phyloP scores from a whole-genome alignment of 75 land plant genomes.

The Gnetum montanum region DNA sequence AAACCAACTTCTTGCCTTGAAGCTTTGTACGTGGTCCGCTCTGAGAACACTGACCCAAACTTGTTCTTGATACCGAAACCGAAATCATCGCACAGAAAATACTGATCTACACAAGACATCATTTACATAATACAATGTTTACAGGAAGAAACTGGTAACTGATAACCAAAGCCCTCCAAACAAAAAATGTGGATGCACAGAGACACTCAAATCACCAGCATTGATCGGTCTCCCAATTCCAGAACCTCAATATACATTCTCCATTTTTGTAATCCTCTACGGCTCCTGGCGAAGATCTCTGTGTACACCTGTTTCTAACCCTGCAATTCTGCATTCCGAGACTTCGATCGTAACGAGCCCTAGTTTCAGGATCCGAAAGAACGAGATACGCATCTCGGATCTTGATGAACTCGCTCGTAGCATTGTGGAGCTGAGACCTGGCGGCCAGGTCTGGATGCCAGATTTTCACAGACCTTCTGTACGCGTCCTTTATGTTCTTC shows the following conservation, averaged over 20 bases:
- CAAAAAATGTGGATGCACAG: too few relatives aligned
- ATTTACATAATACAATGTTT: too few relatives aligned
- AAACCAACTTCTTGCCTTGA: too few relatives aligned
- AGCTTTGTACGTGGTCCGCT: too few relatives aligned
- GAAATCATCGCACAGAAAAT: too few relatives aligned
- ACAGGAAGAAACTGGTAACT: too few relatives aligned
- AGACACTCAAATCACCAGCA: conserved; percentile 5
- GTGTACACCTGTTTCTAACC: not conserved
- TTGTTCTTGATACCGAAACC: too few relatives aligned
- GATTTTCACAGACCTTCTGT: conserved; percentile 4
- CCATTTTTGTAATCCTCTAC: not conserved
- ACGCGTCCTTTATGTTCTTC: conserved; percentile 5
- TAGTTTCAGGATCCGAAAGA: conserved; percentile 4
- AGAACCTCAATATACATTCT: not conserved
- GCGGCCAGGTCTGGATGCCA: conserved; percentile 5
- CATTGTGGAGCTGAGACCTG: not conserved
- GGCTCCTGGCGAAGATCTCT: not conserved
- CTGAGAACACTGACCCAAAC: too few relatives aligned
- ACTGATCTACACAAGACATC: too few relatives aligned
- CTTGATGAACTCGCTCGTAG: conserved; percentile 1
- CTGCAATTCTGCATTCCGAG: not conserved
- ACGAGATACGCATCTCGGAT: conserved; percentile 5
- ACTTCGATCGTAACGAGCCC: not conserved
- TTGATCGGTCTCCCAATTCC: conserved; percentile 9
- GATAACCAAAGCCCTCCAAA: too few relatives aligned